Base-by-base conservation (phyloP, 2,329 filamentous ascomycete genomes). In the Blastomyces silverae region DNA sequence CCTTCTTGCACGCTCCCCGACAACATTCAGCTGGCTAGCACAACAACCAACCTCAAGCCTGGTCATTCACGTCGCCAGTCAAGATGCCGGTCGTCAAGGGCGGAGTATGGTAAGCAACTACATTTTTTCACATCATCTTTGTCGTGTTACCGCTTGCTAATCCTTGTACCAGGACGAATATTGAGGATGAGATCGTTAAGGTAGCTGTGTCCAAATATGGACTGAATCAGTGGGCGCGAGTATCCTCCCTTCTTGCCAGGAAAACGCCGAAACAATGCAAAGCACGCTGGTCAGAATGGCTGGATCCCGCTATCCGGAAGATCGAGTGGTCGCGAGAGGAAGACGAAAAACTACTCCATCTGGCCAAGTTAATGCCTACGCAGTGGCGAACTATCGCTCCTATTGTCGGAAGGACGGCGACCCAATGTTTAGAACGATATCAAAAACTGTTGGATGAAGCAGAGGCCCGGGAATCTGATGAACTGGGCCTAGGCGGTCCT, bases 191-290 rank as follows among this genome's bases (percentile, higher is more conserved):
- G 79, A 96, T 97, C 73, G 89, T 99, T 79, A 97, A 97, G 80
- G 92, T 92, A 64, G 89, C 90, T 66, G 91, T 96, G 69, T 94
- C 90, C 71, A 96, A 96, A 78, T 96, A 96, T 83, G 92, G 92
- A 61, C 84, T 96, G 67, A 94, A 96, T 75, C 94, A 99, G 80
- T 99, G 94, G 94, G 93, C 94, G 75, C 93, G 94, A 78, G 94
- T 97, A 69, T 97, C 94, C 64, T 97, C 94, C 65, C 86, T 99
- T 69, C 88, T 99, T 70, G 93, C 93, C 75, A 91, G 95, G 74
- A 99, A 99, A 79, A 97, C 94, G 42, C 88, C 94, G 62, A 99
- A 99, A 81, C 94, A 99, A 81, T 99, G 94, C 86, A 99, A 99
- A 81, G 93, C 94, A 67, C 85, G 94, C 80, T 99, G 94, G 94